Conservation (phyloP, 176 grass and related monocot species). For the Luzula sylvatica region DNA sequence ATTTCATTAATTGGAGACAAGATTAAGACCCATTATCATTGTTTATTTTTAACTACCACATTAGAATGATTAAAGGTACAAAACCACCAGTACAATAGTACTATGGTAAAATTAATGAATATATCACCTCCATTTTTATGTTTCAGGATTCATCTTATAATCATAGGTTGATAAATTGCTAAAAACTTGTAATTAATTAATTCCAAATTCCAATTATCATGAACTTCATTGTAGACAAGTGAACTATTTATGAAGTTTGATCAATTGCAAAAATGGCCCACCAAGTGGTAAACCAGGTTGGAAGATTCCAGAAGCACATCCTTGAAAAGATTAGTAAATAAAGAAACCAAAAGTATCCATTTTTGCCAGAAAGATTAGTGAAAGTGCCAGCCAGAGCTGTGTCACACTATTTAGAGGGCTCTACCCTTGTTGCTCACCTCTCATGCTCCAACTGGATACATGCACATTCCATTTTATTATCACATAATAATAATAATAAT, state of each 20-base stretch:
- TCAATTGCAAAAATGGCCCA: too few species aligned
- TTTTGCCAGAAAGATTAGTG: slow-evolving; percentile 5
- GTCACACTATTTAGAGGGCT: not conserved
- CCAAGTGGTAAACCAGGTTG: slow-evolving; percentile 12
- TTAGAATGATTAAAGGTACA: too few species aligned
- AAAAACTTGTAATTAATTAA: not conserved
- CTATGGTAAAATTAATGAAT: not conserved
- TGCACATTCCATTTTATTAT: not conserved
- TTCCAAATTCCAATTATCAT: not conserved
- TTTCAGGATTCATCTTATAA: not conserved
- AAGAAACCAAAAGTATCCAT: not conserved
- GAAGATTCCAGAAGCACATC: slow-evolving; percentile 11
- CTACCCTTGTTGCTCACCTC: not conserved
- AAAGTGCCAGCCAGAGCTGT: not conserved
- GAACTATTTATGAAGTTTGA: too few species aligned
- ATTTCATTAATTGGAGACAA: too few species aligned
- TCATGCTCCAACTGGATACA: not conserved
- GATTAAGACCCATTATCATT: too few species aligned
- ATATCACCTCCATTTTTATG: not conserved
- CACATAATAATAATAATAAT: not conserved
- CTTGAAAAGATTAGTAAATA: not conserved
- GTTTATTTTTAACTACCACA: too few species aligned
- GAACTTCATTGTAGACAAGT: not conserved
- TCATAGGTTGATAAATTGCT: not conserved
- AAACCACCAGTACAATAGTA: too few species aligned